Base-by-base conservation (phyloP, 805 yeast species). In the Debaryomyces castellii region DNA sequence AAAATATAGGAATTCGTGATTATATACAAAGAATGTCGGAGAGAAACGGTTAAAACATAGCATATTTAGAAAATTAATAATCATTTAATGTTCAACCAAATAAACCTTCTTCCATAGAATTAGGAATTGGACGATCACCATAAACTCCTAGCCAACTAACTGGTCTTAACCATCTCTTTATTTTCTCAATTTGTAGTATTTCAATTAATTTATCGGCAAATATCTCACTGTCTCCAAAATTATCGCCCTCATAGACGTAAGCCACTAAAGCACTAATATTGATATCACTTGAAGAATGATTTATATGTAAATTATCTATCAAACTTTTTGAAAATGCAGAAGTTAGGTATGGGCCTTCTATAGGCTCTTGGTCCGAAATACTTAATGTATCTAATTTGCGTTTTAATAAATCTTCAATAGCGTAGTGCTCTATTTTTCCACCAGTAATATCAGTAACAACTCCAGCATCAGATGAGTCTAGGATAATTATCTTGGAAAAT, bases 191-290 rank as follows among this genome's bases (percentile, higher is more conserved):
- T 2, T 46, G 42, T 20, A 62, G 42, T 16, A 68, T 49, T 4
- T 64, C 52, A 5, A 60, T 51, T 2, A 74, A 60, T 25, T 63
- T 61, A 10, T 51, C 50, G 2, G 87, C 82, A 49, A 85, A 63
- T 8, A 59, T 50, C 36, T 69, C 70, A 6, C 95, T 94, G 61
- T 90, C 96, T 17, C 63, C 58, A 23, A 83, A 77, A 62, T 92
- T 92, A 63, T 91, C 97, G 27, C 98, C 97, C 61, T 91, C 97
- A 63, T 88, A 89, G 1, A 85, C 95, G 59, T 76, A 83, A 14
- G 80, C 71, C 9, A 80, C 78, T n/a, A 79, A 49, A 3, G 77
- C 75, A n/a, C 57, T 62, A 17, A 73, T 59, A 7, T 57, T 55
- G 43, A 58, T 30, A 23, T 46, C 32, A 8, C 27, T 22, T 22